These are phyloP conservation scores for Phyllosticta citrichinensis DNA, from an alignment of 2,329 filamentous ascomycete genomes.

Conservation along the genomic window DNA sequence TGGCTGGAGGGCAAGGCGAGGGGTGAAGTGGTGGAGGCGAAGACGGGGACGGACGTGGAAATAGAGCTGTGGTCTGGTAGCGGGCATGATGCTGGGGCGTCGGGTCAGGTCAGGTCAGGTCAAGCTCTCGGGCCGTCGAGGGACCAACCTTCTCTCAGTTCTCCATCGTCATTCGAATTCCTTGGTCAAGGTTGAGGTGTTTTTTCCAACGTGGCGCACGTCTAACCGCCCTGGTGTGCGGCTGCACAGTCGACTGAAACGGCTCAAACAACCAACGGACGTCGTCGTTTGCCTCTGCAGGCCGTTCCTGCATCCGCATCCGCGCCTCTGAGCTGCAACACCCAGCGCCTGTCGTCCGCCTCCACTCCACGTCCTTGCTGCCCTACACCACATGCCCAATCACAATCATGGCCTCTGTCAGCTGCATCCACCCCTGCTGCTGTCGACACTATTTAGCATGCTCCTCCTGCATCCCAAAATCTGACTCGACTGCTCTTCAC, in stretches of 20 bases:
- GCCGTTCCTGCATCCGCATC: neutral
- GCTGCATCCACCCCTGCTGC: neutral
- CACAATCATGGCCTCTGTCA: neutral
- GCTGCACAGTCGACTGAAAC: too few species aligned
- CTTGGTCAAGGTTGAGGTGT: too few species aligned
- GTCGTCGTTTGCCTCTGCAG: too few species aligned
- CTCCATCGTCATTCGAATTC: too few species aligned
- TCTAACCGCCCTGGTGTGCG: neutral
- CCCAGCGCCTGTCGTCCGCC: too few species aligned
- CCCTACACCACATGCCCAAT: neutral
- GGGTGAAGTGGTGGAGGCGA: neutral
- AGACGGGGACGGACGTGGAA: neutral
- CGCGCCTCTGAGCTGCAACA: neutral
- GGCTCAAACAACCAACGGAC: neutral
- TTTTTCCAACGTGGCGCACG: too few species aligned
- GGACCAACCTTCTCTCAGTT: neutral
- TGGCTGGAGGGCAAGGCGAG: neutral
- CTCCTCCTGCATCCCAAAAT: conserved; percentile 1
- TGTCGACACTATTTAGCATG: neutral
- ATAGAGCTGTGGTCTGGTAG: neutral
- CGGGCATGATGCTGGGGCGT: neutral
- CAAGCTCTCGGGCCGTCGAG: neutral
- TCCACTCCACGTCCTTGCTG: neutral
- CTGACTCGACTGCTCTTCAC: neutral
- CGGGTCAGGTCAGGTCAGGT: neutral